Base-by-base conservation (phyloP, 2,329 filamentous ascomycete species). In the Septoria linicola region DNA sequence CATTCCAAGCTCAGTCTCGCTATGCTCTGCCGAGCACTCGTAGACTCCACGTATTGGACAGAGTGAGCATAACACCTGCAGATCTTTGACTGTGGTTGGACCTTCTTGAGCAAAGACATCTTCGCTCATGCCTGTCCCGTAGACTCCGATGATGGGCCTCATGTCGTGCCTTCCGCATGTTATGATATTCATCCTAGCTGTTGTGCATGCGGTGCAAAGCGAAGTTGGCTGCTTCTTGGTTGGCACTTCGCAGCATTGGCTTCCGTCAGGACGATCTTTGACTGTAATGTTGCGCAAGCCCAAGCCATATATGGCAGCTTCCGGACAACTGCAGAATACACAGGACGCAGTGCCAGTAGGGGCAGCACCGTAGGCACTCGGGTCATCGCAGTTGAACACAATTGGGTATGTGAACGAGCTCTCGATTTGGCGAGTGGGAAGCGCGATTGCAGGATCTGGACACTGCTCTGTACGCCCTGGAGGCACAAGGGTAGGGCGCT, bases 321-420 rank as follows among this genome's bases (percentile, higher is more conserved):
- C 50, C 27, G 68, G 63, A 31, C 67, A 61, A 3, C 57, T 46
- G 54, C 73, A 77, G 66, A 72, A 76, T 52, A 72, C 58, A 55
- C 74, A 76, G 1, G 65, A 13, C 19, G 5, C n/a, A n/a, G n/a
- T n/a, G n/a, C n/a, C n/a, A n/a, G n/a, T n/a, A n/a, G n/a, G n/a
- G 36, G 6, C 49, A 51, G 10, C 62, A 47, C 3, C 41, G 20
- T 20, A 17, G 21, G 11, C 34, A 13, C 30, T 40, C 17, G 4
- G 58, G 10, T 62, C 56, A 4, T 63, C 55, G 51, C 68, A 59
- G 27, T 70, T 65, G 58, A 75, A 73, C 10, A 48, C 41, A 16
- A 76, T 66, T 0, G 73, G 73, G 41, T 74, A 71, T 13, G 67
- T 63, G 53, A 73, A 68, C 8, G 61, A 66, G 2, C 72, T 75